Evolutionary conservation across 768 basidiomycete genomes (phyloP).

Genomic region (Suillus weaverae): DNA sequence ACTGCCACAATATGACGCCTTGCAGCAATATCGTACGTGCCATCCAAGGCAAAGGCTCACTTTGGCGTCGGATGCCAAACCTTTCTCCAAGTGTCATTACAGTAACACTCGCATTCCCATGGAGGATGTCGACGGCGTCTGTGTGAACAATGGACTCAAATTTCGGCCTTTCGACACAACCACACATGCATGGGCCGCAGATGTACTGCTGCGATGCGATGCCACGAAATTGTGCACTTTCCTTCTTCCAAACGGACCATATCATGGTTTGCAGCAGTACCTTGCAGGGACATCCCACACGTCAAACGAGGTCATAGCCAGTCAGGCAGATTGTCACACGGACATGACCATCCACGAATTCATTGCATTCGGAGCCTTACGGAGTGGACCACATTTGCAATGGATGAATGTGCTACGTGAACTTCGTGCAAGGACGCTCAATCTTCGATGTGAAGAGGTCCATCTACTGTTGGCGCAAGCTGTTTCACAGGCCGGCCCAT

Average conservation of each 20-base stretch:
- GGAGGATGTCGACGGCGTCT: neutral
- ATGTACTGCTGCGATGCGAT: slow-evolving; percentile 13
- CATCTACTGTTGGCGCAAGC: slow-evolving; percentile 45
- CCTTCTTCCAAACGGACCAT: slow-evolving; percentile 32
- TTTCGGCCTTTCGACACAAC: slow-evolving; percentile 32
- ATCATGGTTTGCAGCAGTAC: slow-evolving; percentile 39
- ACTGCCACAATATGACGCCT: slow-evolving; percentile 16
- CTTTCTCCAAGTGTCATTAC: slow-evolving; percentile 21
- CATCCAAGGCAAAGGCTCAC: slow-evolving; percentile 23
- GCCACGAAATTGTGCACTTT: slow-evolving; percentile 30
- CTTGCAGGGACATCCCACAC: slow-evolving; percentile 37
- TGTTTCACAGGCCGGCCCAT: slow-evolving; percentile 43
- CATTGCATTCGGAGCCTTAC: slow-evolving; percentile 44
- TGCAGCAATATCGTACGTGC: slow-evolving; percentile 14
- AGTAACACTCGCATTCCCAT: slow-evolving; percentile 4
- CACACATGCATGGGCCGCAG: slow-evolving; percentile 13
- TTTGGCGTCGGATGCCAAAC: slow-evolving; percentile 25
- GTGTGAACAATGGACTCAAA: slow-evolving; percentile 35
- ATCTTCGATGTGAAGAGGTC: slow-evolving; percentile 41
- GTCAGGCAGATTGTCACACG: slow-evolving; percentile 41
- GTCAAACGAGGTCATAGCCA: slow-evolving; percentile 44
- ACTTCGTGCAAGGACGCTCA: slow-evolving; percentile 39
- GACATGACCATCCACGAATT: slow-evolving; percentile 47
- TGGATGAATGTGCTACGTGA: slow-evolving; percentile 54
- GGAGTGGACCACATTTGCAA: slow-evolving; percentile 45